Evolutionary conservation across 345 rosid species (phyloP), one percentile per base, ranked within the genome.

Genomic region (Boechera retrofracta): DNA sequence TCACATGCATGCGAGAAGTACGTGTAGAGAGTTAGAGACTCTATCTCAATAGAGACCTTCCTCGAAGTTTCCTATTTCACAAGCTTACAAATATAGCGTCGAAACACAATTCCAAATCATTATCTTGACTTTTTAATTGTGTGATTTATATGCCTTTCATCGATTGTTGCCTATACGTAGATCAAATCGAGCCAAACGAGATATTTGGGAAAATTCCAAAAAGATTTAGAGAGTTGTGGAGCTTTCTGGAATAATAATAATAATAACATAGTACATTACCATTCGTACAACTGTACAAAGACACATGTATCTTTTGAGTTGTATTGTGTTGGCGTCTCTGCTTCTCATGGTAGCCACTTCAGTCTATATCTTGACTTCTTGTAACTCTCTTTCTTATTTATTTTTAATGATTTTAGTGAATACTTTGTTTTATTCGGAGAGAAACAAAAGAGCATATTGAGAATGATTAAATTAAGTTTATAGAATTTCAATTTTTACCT

Each of bases 261-360:
- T 8, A 64, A 35, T 13, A 64, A 73, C 70, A 53, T 74, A 74
- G 71, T 65, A 65, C 67, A 45, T 21, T 57, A 13, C 7, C 38
- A 36, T 47, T 48, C 68, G 79, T 75, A 67, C 74, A 60, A 31
- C 61, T 56, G 21, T 54, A 7, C 41, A 57, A 11, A 6, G 62
- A 39, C 79, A 58, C 69, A 75, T 58, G 74, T 51, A 62, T 48
- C 73, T 45, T 74, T 74, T 75, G 68, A 75, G 69, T 49, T 49
- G 73, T 75, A 42, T 36, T 58, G 65, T 66, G 78, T 56, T 75
- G 71, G 21, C 41, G 52, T 35, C 31, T 57, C 21, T 66, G 35
- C 45, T 56, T 48, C 73, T 65, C 31, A 26, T 51, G 61, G 71
- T 41, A 8, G 39, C 67, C 67, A 55, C 59, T 45, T 47, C 29